A percentile compares a stretch with the other conserved stretches of the same genome.
Conservation (phyloP, 371 early-diverging fungal species). For the Mortierella sp. region DNA sequence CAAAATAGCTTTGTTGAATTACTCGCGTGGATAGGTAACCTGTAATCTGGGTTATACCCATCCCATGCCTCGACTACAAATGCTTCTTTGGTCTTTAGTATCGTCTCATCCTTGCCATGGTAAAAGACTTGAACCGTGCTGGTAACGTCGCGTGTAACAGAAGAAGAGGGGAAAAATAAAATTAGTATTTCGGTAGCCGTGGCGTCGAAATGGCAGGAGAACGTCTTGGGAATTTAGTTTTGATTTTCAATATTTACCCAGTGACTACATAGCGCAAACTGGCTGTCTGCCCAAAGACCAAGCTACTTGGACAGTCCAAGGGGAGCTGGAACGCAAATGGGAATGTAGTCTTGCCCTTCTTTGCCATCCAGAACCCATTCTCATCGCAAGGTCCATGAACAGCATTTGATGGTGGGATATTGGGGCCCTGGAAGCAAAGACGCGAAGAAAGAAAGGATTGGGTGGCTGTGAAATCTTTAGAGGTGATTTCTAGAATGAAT, state of each 20-base stretch:
- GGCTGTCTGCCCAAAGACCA: slow-evolving; percentile 61
- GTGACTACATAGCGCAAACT: slow-evolving; percentile 67
- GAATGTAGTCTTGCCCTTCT: slow-evolving; percentile 73
- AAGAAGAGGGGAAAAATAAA: slow-evolving; percentile 13
- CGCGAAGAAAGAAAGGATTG: slow-evolving; percentile 65
- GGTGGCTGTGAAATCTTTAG: slow-evolving; percentile 60
- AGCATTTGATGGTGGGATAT: slow-evolving; percentile 66
- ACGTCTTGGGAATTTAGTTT: background rate
- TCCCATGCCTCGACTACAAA: slow-evolving; percentile 68
- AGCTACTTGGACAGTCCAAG: slow-evolving; percentile 64
- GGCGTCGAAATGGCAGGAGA: too few relatives aligned
- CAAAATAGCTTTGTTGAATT: slow-evolving; percentile 63
- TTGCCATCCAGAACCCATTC: slow-evolving; percentile 65
- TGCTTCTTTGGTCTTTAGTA: slow-evolving; percentile 65
- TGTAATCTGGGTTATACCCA: slow-evolving; percentile 53
- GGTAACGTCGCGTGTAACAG: background rate
- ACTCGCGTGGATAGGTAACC: slow-evolving; percentile 40
- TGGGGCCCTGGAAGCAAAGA: slow-evolving; percentile 66
- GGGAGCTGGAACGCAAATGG: slow-evolving; percentile 71
- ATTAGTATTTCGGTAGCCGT: background rate
- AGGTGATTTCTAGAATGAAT: slow-evolving; percentile 58
- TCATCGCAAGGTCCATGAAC: slow-evolving; percentile 63
- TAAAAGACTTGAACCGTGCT: slow-evolving; percentile 64
- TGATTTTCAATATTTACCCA: slow-evolving; percentile 56
- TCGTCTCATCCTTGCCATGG: slow-evolving; percentile 60